Evolutionary conservation across 2,329 filamentous ascomycete species (phyloP).

Genomic region (Fusarium sp.): DNA sequence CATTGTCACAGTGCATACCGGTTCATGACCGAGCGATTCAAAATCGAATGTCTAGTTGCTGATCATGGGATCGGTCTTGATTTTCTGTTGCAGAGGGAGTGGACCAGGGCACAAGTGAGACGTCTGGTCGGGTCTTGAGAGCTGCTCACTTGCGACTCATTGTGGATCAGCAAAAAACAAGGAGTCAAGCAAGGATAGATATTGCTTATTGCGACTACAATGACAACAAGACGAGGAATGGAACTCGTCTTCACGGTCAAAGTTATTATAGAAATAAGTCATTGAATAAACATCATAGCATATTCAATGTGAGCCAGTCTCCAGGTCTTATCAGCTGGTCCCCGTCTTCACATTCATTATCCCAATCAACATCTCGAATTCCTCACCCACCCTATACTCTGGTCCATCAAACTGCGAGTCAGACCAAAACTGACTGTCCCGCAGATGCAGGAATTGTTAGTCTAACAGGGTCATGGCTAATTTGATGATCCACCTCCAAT

Average conservation of each 20-base stretch:
- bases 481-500: conserved; percentile 33
- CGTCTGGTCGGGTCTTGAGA: conserved; percentile 1
- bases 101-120: conserved; percentile 19
- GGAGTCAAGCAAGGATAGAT: conserved; percentile 3
- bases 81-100: conserved; percentile 18
- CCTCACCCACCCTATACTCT: not conserved
- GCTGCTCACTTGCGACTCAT: conserved; percentile 26
- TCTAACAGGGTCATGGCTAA: conserved; percentile 29
- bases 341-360: not conserved
- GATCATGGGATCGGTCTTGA: conserved; percentile 33
- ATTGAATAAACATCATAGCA: not conserved
- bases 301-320: not conserved
- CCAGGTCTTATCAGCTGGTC: not conserved
- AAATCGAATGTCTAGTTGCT: conserved; percentile 19
- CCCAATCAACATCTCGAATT: not conserved
- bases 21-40: conserved; percentile 8
- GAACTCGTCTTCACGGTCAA: not conserved
- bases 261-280: not conserved
- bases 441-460: conserved; percentile 19
- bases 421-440: conserved; percentile 19
- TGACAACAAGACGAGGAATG: not conserved
- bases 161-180: conserved; percentile 27
- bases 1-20: conserved; percentile 13
- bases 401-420: conserved; percentile 27
- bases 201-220: conserved; percentile 27